These are phyloP conservation scores for Suhomyces yuchorum DNA, from an alignment of 1,139 yeast species.

Conservation along the genomic window DNA sequence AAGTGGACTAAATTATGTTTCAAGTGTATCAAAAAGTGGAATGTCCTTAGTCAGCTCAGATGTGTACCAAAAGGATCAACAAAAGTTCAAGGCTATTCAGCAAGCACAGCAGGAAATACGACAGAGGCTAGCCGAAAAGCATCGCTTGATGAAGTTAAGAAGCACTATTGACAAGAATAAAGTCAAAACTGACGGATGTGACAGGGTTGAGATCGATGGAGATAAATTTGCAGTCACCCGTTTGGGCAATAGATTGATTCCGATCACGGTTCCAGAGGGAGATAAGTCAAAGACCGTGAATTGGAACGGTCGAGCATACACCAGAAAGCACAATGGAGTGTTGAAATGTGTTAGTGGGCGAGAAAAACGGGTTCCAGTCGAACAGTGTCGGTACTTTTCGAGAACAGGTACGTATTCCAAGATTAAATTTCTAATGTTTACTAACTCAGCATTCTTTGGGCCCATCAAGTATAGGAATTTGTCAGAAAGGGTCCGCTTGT, in stretches of 20 bases:
- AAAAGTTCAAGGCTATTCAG: conserved; percentile 16
- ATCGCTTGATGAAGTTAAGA: conserved; percentile 14
- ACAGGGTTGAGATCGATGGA: conserved; percentile 38
- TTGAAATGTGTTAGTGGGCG: conserved; percentile 22
- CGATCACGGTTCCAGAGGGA: conserved; percentile 25
- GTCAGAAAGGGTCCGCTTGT: conserved; percentile 57
- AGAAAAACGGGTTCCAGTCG: conserved; percentile 18
- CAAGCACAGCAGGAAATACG: conserved; percentile 20
- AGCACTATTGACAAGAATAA: conserved; percentile 22
- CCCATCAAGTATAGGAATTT: conserved; percentile 44
- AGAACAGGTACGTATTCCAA: conserved; percentile 41
- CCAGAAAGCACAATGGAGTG: conserved; percentile 30
- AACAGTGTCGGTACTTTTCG: conserved; percentile 42
- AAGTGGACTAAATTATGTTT: conserved; percentile 20
- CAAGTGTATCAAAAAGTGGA: conserved; percentile 33
- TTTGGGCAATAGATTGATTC: conserved; percentile 36
- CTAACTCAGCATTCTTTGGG: conserved; percentile 24
- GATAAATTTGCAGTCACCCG: conserved; percentile 37
- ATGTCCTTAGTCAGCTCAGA: conserved; percentile 39
- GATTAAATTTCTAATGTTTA: conserved; percentile 11
- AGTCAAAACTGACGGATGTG: conserved; percentile 36
- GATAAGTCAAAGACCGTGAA: conserved; percentile 18
- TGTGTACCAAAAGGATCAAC: conserved; percentile 36
- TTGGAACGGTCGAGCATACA: conserved; percentile 37
- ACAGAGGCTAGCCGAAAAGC: conserved; percentile 20